Conservation (phyloP, 768 basidiomycete species). For the Hygrophoropsis aurantiaca region DNA sequence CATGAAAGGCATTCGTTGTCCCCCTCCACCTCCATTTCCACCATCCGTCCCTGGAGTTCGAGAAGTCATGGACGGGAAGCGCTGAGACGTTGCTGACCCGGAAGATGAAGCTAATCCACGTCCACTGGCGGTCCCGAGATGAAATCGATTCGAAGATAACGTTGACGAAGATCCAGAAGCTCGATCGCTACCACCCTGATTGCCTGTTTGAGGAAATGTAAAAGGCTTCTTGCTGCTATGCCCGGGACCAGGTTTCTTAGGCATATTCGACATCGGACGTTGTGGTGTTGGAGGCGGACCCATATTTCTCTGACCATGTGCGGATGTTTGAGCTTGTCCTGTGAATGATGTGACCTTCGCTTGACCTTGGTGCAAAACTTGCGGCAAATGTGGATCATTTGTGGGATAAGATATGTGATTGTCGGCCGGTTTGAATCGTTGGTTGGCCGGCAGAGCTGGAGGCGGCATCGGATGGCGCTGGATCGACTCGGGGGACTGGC, state of each 20-base stretch:
- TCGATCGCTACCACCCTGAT: constrained; percentile 9
- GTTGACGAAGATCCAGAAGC: constrained; percentile 7
- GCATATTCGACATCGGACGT: constrained; percentile 22
- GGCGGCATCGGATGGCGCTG: constrained; percentile 29
- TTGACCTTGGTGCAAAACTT: background rate
- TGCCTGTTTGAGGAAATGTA: constrained; percentile 8
- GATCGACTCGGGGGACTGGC: constrained; percentile 24
- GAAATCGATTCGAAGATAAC: constrained; percentile 29
- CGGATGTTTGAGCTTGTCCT: no score
- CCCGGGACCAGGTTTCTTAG: constrained; percentile 28
- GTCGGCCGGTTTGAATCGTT: constrained; percentile 20
- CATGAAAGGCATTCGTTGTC: constrained; percentile 58
- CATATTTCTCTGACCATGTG: constrained; percentile 40
- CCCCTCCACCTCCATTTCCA: constrained; percentile 16
- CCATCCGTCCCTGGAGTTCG: constrained; percentile 10
- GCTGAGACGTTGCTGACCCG: no score
- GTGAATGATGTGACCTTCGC: no score
- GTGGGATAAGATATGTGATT: no score
- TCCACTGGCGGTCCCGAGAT: constrained; percentile 25
- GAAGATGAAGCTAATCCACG: constrained; percentile 20
- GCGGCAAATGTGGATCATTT: no score
- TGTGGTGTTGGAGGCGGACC: constrained; percentile 56
- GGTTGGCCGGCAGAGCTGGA: constrained; percentile 22
- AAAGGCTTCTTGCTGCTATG: constrained; percentile 13
- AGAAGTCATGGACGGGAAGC: no score